These are phyloP conservation scores for Tieghemostelium lacteum DNA, from an alignment of 78 protist genomes.

Conservation along the genomic window DNA sequence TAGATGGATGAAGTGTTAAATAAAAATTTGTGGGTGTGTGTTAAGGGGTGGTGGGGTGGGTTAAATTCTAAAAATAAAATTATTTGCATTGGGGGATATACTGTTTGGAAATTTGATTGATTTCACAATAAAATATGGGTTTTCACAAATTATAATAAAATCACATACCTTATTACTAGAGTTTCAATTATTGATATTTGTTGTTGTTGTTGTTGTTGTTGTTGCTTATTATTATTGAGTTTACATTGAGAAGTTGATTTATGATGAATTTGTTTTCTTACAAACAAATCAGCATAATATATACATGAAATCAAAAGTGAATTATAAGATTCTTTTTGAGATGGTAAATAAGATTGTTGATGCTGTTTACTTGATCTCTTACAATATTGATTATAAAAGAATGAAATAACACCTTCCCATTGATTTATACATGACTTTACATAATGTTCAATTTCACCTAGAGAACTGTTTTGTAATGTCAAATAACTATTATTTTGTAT, in stretches of 20 bases:
- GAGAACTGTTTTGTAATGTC: not conserved
- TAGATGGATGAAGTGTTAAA: too few relatives aligned
- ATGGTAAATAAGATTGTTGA: not conserved
- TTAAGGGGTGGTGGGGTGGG: too few relatives aligned
- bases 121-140: too few relatives aligned
- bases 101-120: too few relatives aligned
- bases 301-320: slow-evolving; percentile 40
- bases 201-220: not conserved
- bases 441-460: slow-evolving; percentile 25
- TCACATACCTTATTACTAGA: slow-evolving; percentile 13
- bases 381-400: slow-evolving; percentile 51
- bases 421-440: not conserved
- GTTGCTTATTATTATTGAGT: too few relatives aligned
- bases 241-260: too few relatives aligned
- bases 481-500: not conserved
- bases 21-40: too few relatives aligned
- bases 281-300: slow-evolving; percentile 56
- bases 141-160: too few relatives aligned
- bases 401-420: slow-evolving; percentile 19
- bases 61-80: too few relatives aligned
- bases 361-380: not conserved
- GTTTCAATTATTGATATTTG: slow-evolving; percentile 24
- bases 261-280: not conserved
- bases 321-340: slow-evolving; percentile 1
- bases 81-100: too few relatives aligned